Base-by-base conservation (phyloP, 495 filamentous ascomycete species). In the Lophium mytilinum region DNA sequence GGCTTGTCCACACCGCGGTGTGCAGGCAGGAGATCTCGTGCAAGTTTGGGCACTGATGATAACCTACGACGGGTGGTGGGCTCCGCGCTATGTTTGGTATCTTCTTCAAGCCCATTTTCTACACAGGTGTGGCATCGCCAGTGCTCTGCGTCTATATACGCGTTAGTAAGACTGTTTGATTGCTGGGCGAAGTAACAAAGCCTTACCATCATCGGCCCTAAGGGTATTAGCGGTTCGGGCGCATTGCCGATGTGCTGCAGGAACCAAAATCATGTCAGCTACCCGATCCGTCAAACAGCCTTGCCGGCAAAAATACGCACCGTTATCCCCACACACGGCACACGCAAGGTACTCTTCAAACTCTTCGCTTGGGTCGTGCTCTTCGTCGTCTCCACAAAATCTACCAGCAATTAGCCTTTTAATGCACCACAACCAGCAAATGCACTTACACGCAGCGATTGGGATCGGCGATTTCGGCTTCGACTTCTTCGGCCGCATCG, bases 171-270 rank as follows among this genome's bases (percentile, higher is more conserved):
- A 17, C 18, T 11, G 19, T 18, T 34, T 19, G 41, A 41, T 47
- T 43, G 9, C 21, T 49, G 54, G 41, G 37, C 19, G n/a, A n/a
- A 21, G 30, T 5, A 52, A 30, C 35, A 43, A 52, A 60, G 41
- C 72, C 76, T 61, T 77, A 89, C 87, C 84, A 69, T 87, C 84
- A 53, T 80, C 78, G 56, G 83, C 74, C 49, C 78, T 77, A 63
- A 94, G 75, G 41, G 87, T 84, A 52, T 84, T 83, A 64, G 83
- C 83, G 67, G 85, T 82, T 61, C 89, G 84, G 56, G 91, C 93
- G 72, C 92, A 97, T 82, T 96, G 88, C 65, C 87, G 83, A 78
- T 97, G 92, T 56, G 92, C 92, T 90, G 72, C 70, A 73, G 62
- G 65, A 64, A 68, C 66, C 61, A 56, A 68, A 61, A 63, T 60